These are phyloP conservation scores for Nicotiana knightiana DNA, from an alignment of 257 asterid species.

Conservation along the genomic window DNA sequence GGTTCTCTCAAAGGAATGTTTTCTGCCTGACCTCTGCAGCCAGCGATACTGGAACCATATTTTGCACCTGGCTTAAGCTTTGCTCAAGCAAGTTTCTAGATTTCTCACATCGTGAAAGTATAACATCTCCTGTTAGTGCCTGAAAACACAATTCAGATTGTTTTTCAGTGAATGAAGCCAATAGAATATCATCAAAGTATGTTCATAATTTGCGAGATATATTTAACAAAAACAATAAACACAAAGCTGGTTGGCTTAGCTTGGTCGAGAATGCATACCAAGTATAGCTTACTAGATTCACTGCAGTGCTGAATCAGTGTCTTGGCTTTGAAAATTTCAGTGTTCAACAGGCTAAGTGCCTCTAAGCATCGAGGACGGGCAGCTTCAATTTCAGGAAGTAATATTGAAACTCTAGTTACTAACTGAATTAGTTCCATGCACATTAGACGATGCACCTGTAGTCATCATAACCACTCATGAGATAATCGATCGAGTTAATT, in stretches of 20 bases:
- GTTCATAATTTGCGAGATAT: neutral
- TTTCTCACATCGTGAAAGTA: slow-evolving; percentile 63
- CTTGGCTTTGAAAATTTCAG: slow-evolving; percentile 57
- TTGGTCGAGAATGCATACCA: slow-evolving; percentile 43
- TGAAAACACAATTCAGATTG: slow-evolving; percentile 21
- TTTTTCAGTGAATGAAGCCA: neutral
- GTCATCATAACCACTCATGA: slow-evolving; percentile 11
- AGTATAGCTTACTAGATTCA: slow-evolving; percentile 80
- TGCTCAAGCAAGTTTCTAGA: slow-evolving; percentile 52
- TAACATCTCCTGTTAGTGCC: slow-evolving; percentile 81
- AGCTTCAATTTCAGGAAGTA: slow-evolving; percentile 67
- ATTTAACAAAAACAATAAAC: neutral
- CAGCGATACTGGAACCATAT: slow-evolving; percentile 63
- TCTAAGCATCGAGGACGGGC: slow-evolving; percentile 75
- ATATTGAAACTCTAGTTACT: slow-evolving; percentile 34
- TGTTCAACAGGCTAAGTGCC: slow-evolving; percentile 60
- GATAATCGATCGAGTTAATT: neutral
- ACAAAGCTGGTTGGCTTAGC: neutral
- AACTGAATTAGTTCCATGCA: slow-evolving; percentile 49
- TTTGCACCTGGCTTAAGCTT: slow-evolving; percentile 64
- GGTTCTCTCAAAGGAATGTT: neutral
- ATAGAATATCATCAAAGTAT: neutral
- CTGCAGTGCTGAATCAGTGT: slow-evolving; percentile 52
- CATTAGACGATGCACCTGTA: slow-evolving; percentile 78
- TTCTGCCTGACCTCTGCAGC: slow-evolving; percentile 57